Evolutionary conservation across 495 filamentous ascomycete species (phyloP).

Genomic region (Annulohypoxylon nitens): DNA sequence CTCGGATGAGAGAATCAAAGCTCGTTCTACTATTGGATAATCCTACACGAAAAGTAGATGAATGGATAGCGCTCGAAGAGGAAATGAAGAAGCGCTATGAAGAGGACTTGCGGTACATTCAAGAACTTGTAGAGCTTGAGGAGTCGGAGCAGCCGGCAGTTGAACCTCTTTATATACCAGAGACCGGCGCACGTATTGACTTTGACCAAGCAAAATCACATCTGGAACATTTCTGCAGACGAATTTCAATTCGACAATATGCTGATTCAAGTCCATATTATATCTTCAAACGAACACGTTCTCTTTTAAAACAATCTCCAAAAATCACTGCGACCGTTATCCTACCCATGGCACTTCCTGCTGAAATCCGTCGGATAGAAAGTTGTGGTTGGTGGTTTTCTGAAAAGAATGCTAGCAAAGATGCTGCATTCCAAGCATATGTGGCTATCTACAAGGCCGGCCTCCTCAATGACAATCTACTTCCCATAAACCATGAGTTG

Average conservation of each 20-base stretch:
- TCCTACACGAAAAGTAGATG: constrained; percentile 45
- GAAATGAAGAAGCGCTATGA: constrained; percentile 81
- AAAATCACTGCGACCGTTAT: constrained; percentile 68
- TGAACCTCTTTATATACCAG: constrained; percentile 59
- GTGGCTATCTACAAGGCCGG: constrained; percentile 74
- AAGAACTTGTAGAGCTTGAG: constrained; percentile 65
- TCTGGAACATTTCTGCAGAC: constrained; percentile 84
- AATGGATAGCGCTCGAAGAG: constrained; percentile 75
- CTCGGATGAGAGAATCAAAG: constrained; percentile 76
- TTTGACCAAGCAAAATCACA: constrained; percentile 78
- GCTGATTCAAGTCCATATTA: constrained; percentile 65
- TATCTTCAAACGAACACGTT: constrained; percentile 46
- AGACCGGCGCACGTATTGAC: constrained; percentile 77
- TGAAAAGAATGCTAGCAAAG: constrained; percentile 81
- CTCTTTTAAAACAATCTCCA: constrained; percentile 44
- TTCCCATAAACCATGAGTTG: constrained; percentile 68
- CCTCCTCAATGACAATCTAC: constrained; percentile 81
- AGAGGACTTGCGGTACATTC: constrained; percentile 71
- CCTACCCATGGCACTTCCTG: constrained; percentile 78
- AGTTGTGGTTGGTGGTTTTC: constrained; percentile 72
- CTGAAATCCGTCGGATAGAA: constrained; percentile 67
- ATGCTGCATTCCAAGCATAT: constrained; percentile 89
- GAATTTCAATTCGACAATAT: constrained; percentile 69
- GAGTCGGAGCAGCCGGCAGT: constrained; percentile 57
- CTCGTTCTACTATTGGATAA: constrained; percentile 73